Evolutionary conservation across 441 rosid species (phyloP).

Genomic region (Erysimum cheiri): DNA sequence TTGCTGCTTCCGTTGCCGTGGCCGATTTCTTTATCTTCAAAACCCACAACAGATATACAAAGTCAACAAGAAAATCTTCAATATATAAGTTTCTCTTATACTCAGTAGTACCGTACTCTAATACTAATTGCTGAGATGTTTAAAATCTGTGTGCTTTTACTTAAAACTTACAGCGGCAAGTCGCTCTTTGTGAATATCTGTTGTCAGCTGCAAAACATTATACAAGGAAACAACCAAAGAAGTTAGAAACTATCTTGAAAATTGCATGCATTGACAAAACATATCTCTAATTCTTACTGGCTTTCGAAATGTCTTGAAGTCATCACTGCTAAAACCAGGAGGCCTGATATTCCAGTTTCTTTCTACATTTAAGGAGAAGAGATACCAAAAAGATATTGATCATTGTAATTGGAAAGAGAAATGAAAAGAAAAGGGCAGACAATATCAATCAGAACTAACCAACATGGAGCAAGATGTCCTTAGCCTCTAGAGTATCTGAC

Average conservation of each 20-base stretch:
- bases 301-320: conserved; percentile 80
- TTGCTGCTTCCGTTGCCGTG: conserved; percentile 57
- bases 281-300: conserved; percentile 53
- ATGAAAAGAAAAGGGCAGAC: conserved; percentile 21
- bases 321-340: conserved; percentile 90
- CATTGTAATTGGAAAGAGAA: conserved; percentile 26
- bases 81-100: conserved; percentile 7
- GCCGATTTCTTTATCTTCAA: conserved; percentile 75
- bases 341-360: conserved; percentile 89
- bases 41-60: conserved; percentile 14
- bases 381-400: conserved; percentile 20
- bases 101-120: conserved; percentile 2
- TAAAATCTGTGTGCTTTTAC: conserved; percentile 11
- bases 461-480: conserved; percentile 91
- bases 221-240: conserved; percentile 18
- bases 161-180: conserved; percentile 67
- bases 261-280: conserved; percentile 13
- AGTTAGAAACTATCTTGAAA: conserved; percentile 19
- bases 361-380: conserved; percentile 55
- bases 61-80: conserved; percentile 20
- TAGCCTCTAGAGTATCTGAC: conserved; percentile 88
- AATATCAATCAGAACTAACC: conserved; percentile 55
- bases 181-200: conserved; percentile 89
- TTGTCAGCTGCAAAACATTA: conserved; percentile 61
- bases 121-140: background rate